Percentiles rank a stretch among this genome's conserved stretches.
Conservation (phyloP, 352 stramenopile genomes). For the Globisporangium viniferum region DNA sequence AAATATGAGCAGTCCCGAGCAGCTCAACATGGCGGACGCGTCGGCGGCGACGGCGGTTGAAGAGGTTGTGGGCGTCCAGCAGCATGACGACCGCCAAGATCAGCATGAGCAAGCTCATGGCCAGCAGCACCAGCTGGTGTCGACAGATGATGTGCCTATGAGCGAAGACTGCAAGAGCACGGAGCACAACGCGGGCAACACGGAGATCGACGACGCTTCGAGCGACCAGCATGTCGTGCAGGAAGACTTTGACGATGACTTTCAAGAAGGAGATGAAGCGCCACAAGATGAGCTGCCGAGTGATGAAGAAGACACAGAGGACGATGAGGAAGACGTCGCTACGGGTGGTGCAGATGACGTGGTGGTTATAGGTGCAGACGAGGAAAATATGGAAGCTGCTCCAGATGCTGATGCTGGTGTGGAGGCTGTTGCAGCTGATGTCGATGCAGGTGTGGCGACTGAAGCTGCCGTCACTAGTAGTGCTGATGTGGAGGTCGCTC, state of each 20-base stretch:
- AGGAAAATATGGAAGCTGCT: background rate
- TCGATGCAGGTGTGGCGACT: background rate
- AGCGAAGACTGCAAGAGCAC: background rate
- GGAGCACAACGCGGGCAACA: background rate
- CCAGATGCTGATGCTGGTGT: background rate
- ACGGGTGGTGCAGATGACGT: background rate
- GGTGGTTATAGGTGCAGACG: background rate
- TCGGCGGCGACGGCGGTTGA: background rate
- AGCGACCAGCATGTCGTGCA: background rate
- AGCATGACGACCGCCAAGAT: background rate
- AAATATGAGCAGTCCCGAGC: conserved; percentile 3
- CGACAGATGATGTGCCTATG: background rate
- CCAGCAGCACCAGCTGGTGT: background rate
- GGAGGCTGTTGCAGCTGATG: background rate
- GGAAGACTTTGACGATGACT: background rate
- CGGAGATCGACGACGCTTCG: conserved; percentile 4
- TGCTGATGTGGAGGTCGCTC: background rate
- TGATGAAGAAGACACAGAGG: background rate
- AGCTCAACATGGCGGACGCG: conserved; percentile 4
- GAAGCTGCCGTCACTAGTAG: background rate
- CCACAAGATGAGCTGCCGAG: background rate
- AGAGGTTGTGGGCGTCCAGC: background rate
- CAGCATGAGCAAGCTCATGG: background rate
- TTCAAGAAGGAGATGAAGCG: background rate
- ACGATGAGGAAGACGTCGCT: background rate